phyloP scores from a whole-genome alignment of 2,329 filamentous ascomycete species.

The Ophiostoma ulmi region DNA sequence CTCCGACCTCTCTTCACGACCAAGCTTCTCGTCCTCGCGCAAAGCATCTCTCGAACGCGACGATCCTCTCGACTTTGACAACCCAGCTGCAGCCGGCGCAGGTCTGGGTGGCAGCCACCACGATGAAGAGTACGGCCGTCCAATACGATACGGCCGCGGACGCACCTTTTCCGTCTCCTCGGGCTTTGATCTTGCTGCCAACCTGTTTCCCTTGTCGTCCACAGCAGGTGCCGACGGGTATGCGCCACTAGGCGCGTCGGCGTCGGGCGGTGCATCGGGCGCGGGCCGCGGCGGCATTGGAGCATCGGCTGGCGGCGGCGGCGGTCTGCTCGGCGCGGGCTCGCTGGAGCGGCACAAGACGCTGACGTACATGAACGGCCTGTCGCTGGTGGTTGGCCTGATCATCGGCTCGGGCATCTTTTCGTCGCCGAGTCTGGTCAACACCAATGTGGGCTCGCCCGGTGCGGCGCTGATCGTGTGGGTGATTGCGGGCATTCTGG shows the following conservation, averaged over 20 bases:
- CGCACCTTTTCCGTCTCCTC: slow-evolving; percentile 88
- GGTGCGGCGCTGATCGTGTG: slow-evolving; percentile 55
- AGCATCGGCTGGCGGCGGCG: slow-evolving; percentile 45
- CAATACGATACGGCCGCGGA: slow-evolving; percentile 45
- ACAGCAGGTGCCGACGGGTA: slow-evolving; percentile 65
- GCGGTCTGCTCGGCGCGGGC: slow-evolving; percentile 61
- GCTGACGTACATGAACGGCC: slow-evolving; percentile 86
- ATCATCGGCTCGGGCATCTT: slow-evolving; percentile 78
- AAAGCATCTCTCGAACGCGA: slow-evolving; percentile 83
- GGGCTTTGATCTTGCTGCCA: slow-evolving; percentile 91
- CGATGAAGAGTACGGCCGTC: slow-evolving; percentile 34
- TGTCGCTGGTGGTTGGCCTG: slow-evolving; percentile 84
- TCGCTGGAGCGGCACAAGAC: slow-evolving; percentile 93
- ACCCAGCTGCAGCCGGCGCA: slow-evolving; percentile 44
- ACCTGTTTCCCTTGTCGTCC: slow-evolving; percentile 85
- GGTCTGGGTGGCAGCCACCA: neutral
- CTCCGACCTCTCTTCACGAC: slow-evolving; percentile 61
- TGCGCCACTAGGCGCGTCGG: slow-evolving; percentile 69
- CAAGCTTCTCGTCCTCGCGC: slow-evolving; percentile 88
- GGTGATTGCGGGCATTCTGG: slow-evolving; percentile 56
- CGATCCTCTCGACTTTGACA: slow-evolving; percentile 65
- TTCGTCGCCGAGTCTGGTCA: slow-evolving; percentile 58
- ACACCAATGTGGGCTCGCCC: slow-evolving; percentile 58
- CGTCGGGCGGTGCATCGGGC: slow-evolving; percentile 44
- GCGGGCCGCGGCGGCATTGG: slow-evolving; percentile 57